phyloP scores from a whole-genome alignment of 2,329 filamentous ascomycete genomes.

The Fonsecaea pugnacius region DNA sequence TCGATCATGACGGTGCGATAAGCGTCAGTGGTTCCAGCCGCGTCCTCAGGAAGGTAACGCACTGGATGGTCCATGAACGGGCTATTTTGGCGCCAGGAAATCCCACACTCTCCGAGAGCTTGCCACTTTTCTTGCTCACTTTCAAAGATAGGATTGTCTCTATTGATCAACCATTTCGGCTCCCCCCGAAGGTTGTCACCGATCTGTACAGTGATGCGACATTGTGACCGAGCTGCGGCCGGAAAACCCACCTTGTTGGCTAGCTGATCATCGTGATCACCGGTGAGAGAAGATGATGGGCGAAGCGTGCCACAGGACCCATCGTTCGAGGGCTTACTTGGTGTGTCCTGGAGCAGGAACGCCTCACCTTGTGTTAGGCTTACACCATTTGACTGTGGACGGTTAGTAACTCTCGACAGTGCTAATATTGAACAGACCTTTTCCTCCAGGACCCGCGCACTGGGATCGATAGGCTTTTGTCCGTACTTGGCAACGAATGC shows the following conservation, averaged over 20 bases:
- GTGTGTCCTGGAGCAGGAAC: neutral
- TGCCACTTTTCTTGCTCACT: constrained; percentile 24
- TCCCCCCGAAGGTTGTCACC: constrained; percentile 21
- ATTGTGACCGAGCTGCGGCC: neutral
- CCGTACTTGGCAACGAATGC: constrained; percentile 26
- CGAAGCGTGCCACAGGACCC: constrained; percentile 5
- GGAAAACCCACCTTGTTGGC: neutral
- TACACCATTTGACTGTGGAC: constrained; percentile 6
- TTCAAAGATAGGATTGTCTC: constrained; percentile 32
- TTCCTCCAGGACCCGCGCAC: neutral
- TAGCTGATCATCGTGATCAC: constrained; percentile 1
- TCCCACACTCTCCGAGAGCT: neutral
- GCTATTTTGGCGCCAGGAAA: constrained; percentile 10
- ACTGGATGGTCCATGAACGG: constrained; percentile 32
- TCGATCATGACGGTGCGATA: constrained; percentile 39
- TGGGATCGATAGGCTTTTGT: constrained; percentile 7
- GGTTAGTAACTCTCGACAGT: neutral
- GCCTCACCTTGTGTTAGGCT: neutral
- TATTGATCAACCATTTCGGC: constrained; percentile 26
- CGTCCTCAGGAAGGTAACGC: constrained; percentile 34
- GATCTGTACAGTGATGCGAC: constrained; percentile 17
- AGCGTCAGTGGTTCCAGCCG: constrained; percentile 24
- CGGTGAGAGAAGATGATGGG: constrained; percentile 13
- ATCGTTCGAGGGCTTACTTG: neutral
- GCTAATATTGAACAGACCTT: constrained; percentile 15